Conservation (phyloP, 78 protist genomes). For the Dictyostelium discoideum region DNA sequence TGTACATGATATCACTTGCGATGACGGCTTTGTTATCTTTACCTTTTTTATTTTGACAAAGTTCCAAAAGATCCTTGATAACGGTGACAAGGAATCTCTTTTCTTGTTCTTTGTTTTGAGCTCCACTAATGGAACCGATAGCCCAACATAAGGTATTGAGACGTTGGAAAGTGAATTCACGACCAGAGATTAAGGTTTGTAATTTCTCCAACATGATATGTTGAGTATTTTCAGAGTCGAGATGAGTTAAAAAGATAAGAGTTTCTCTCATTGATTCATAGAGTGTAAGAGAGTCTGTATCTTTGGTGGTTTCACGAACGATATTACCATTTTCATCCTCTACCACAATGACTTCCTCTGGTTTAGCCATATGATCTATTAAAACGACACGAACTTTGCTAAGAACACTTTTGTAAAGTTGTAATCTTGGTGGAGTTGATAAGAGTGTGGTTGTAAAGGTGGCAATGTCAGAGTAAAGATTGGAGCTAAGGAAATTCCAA, state of each 20-base stretch:
- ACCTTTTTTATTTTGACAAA: slow-evolving; percentile 95
- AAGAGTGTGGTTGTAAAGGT: slow-evolving; percentile 9
- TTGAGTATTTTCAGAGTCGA: slow-evolving; percentile 96
- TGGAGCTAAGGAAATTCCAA: slow-evolving; percentile 89
- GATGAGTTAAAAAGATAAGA: slow-evolving; percentile 95
- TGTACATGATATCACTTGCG: slow-evolving; percentile 99
- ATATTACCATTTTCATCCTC: slow-evolving; percentile 98
- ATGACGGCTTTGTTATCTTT: slow-evolving; percentile 99
- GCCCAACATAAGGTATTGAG: slow-evolving; percentile 99
- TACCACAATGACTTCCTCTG: slow-evolving; percentile 98
- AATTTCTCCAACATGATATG: slow-evolving; percentile 92
- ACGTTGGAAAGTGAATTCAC: slow-evolving; percentile 88
- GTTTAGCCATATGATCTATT: slow-evolving; percentile 97
- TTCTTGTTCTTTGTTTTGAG: slow-evolving; percentile 93
- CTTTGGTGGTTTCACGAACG: slow-evolving; percentile 94
- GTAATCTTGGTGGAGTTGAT: slow-evolving; percentile 62
- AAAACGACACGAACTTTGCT: slow-evolving; percentile 90
- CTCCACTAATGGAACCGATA: slow-evolving; percentile 99
- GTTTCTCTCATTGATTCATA: slow-evolving; percentile 92
- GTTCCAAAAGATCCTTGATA: slow-evolving; percentile 96
- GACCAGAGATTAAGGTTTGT: slow-evolving; percentile 41
- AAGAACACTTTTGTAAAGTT: slow-evolving; percentile 87
- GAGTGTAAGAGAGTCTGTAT: slow-evolving; percentile 90
- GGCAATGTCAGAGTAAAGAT: slow-evolving; percentile 63
- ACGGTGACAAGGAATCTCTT: slow-evolving; percentile 98